These are phyloP conservation scores for Rhodocollybia butyracea DNA, from an alignment of 768 basidiomycete species.

Conservation along the genomic window DNA sequence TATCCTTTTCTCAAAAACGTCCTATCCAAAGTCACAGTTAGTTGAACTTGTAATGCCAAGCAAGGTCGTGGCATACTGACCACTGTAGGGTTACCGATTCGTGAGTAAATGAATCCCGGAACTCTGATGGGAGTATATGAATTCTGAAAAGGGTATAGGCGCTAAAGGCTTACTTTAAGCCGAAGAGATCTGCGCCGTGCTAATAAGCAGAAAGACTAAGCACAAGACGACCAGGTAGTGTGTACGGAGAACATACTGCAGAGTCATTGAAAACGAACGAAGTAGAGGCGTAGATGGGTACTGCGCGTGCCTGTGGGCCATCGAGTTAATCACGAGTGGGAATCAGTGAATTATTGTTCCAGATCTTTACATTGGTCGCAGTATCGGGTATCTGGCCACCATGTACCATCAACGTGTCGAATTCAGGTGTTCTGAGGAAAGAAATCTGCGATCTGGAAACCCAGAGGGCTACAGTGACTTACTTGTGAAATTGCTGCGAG, in stretches of 20 bases:
- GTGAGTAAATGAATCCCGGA: conserved; percentile 61
- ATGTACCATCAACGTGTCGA: conserved; percentile 79
- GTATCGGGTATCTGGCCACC: conserved; percentile 67
- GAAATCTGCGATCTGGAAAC: neutral
- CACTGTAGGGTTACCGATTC: conserved; percentile 67
- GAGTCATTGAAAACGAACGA: conserved; percentile 74
- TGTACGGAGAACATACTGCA: conserved; percentile 35
- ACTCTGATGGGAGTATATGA: conserved; percentile 27
- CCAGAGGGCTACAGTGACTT: neutral
- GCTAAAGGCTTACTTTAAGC: conserved; percentile 39
- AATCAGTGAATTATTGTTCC: neutral
- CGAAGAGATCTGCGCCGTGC: conserved; percentile 75
- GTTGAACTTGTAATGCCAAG: neutral
- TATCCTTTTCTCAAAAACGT: conserved; percentile 54
- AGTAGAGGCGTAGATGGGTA: conserved; percentile 74
- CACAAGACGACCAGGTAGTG: neutral
- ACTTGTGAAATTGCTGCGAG: conserved; percentile 7
- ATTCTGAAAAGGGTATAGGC: neutral
- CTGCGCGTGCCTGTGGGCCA: conserved; percentile 50
- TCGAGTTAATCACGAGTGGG: neutral
- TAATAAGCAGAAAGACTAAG: conserved; percentile 24
- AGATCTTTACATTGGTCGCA: conserved; percentile 41
- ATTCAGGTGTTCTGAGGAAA: conserved; percentile 54
- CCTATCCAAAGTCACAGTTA: conserved; percentile 23
- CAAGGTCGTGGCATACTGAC: conserved; percentile 24